Percentiles rank a stretch among this genome's conserved stretches.
Evolutionary conservation across 352 stramenopile genomes (phyloP).

Genomic region (Phytopythium vexans): DNA sequence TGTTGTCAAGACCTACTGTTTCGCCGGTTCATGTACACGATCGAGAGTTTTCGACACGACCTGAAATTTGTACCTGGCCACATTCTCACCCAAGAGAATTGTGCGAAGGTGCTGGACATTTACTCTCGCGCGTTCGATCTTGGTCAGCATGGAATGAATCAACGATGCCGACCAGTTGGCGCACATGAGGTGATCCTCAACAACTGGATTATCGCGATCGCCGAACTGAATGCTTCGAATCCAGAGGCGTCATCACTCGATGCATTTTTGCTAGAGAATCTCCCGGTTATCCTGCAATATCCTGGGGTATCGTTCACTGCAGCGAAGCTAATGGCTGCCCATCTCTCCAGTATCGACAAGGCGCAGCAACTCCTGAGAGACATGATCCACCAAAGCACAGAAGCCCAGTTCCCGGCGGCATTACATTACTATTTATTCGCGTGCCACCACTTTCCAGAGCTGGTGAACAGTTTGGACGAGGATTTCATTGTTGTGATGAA

Average conservation of each 20-base stretch:
- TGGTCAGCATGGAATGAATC: not conserved
- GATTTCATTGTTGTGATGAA: slow-evolving; percentile 27
- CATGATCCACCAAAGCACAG: slow-evolving; percentile 22
- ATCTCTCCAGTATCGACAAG: slow-evolving; percentile 4
- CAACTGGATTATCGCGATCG: slow-evolving; percentile 41
- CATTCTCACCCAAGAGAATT: not conserved
- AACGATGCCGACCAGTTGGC: slow-evolving; percentile 2
- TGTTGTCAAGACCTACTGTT: slow-evolving; percentile 1
- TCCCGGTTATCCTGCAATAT: slow-evolving; percentile 15
- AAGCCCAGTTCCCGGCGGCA: slow-evolving; percentile 17
- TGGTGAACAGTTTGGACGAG: slow-evolving; percentile 23
- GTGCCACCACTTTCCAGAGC: slow-evolving; percentile 14
- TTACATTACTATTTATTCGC: slow-evolving; percentile 37
- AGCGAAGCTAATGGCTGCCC: slow-evolving; percentile 17
- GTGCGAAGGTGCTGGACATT: slow-evolving; percentile 1
- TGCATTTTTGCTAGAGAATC: slow-evolving; percentile 22
- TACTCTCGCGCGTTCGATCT: slow-evolving; percentile 23
- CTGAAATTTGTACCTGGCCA: not conserved
- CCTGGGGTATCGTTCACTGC: slow-evolving; percentile 23
- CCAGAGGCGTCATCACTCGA: slow-evolving; percentile 8
- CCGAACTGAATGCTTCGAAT: slow-evolving; percentile 4
- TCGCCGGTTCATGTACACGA: slow-evolving; percentile 2
- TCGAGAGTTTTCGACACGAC: slow-evolving; percentile 6
- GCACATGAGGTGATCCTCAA: slow-evolving; percentile 18
- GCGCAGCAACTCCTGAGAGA: slow-evolving; percentile 22